Percentiles rank a stretch among this genome's conserved stretches.
Evolutionary conservation across 2,329 filamentous ascomycete genomes (phyloP).

Genomic region (Penicillium frequentans): DNA sequence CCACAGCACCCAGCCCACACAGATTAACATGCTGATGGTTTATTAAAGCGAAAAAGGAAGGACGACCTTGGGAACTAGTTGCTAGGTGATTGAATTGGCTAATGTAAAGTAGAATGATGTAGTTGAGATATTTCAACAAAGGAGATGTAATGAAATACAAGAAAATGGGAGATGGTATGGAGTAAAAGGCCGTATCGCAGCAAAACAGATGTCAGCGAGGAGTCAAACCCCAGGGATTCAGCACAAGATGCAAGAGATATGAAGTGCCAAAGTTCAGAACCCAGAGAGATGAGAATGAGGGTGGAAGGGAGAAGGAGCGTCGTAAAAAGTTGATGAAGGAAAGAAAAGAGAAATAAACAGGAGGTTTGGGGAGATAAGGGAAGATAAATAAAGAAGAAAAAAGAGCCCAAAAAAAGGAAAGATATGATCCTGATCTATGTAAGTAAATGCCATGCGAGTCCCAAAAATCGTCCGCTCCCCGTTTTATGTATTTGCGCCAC

Average conservation of each 20-base stretch:
- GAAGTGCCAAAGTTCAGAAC: conserved; percentile 4
- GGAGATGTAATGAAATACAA: conserved; percentile 34
- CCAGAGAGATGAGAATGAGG: conserved; percentile 16
- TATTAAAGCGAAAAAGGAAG: background rate
- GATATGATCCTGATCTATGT: conserved; percentile 40
- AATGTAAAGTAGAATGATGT: conserved; percentile 23
- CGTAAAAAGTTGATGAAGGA: conserved; percentile 14
- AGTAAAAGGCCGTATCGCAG: conserved; percentile 19
- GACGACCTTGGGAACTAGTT: conserved; percentile 20
- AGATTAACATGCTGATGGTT: background rate
- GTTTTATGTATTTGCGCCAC: conserved; percentile 41
- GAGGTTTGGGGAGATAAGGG: background rate
- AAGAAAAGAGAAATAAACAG: conserved; percentile 12
- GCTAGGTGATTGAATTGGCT: conserved; percentile 34
- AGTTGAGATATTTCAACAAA: conserved; percentile 31
- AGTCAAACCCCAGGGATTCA: conserved; percentile 19
- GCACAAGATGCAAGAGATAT: conserved; percentile 22
- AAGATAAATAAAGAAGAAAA: conserved; percentile 9
- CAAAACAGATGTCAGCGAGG: conserved; percentile 20
- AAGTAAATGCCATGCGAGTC: conserved; percentile 39
- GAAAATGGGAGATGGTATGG: conserved; percentile 30
- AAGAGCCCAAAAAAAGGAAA: conserved; percentile 24
- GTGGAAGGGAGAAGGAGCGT: conserved; percentile 18
- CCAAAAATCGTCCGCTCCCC: conserved; percentile 39
- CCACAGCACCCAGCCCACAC: background rate